Conservation (phyloP, 2,329 filamentous ascomycete genomes). For the Colletotrichum sidae region DNA sequence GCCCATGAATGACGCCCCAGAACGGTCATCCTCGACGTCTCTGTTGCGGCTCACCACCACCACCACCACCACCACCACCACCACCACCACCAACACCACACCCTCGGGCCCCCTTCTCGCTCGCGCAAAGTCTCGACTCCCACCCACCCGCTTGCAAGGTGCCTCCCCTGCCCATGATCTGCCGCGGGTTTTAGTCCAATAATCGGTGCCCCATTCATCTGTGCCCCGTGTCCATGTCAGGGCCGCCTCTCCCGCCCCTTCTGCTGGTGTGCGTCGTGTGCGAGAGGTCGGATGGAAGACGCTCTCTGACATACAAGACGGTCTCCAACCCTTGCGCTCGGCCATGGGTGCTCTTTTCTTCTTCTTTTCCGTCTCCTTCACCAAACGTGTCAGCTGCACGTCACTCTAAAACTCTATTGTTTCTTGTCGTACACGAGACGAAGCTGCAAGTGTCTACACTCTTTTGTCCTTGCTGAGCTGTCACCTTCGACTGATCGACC, state of each 20-base stretch:
- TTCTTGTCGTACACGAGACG: constrained; percentile 31
- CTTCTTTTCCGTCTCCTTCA: constrained; percentile 31
- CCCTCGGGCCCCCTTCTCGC: constrained; percentile 8
- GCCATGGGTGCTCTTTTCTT: constrained; percentile 21
- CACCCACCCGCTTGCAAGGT: constrained; percentile 13
- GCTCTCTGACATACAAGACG: constrained; percentile 30
- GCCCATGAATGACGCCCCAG: too few relatives aligned
- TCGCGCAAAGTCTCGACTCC: constrained; percentile 26
- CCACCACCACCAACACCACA: neutral
- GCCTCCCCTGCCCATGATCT: constrained; percentile 33
- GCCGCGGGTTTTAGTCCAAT: constrained; percentile 28
- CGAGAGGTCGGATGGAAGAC: constrained; percentile 22
- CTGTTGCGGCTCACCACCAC: constrained; percentile 22
- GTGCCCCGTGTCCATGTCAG: constrained; percentile 21
- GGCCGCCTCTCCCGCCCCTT: constrained; percentile 31
- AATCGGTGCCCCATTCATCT: constrained; percentile 17
- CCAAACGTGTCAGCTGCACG: constrained; percentile 37
- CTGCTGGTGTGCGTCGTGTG: constrained; percentile 8
- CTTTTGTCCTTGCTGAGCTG: constrained; percentile 20
- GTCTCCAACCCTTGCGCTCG: constrained; percentile 32
- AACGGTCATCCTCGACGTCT: constrained; percentile 14
- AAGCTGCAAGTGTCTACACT: constrained; percentile 27
- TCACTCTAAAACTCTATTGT: constrained; percentile 36
- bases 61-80: too few relatives aligned
- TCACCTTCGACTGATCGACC: constrained; percentile 11